Evolutionary conservation across 805 yeast species (phyloP).

Genomic region (Kuraishia ogatae): DNA sequence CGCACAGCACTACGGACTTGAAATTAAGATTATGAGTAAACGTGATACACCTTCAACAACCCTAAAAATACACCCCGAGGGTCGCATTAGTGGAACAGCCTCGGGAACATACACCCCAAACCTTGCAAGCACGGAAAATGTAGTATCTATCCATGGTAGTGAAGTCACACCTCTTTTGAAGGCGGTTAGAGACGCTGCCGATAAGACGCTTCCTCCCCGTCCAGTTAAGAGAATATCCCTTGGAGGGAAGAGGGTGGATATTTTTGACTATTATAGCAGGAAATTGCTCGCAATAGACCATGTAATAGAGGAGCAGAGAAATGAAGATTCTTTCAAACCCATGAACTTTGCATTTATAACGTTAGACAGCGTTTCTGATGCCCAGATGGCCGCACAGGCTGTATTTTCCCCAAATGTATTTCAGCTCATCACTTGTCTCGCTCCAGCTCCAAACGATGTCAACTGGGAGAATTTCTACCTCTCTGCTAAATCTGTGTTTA

Average conservation of each 20-base stretch:
- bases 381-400: conserved; percentile 97
- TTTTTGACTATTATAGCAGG: conserved; percentile 25
- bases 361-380: conserved; percentile 88
- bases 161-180: conserved; percentile 14
- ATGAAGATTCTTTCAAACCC: conserved; percentile 28
- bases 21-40: conserved; percentile 23
- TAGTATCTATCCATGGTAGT: background rate
- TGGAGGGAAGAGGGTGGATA: conserved; percentile 21
- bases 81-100: background rate
- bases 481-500: conserved; percentile 27
- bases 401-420: conserved; percentile 85
- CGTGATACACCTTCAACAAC: conserved; percentile 17
- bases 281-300: conserved; percentile 28
- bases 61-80: conserved; percentile 12
- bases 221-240: conserved; percentile 15
- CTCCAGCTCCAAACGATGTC: conserved; percentile 95
- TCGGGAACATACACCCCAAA: background rate
- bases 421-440: conserved; percentile 72
- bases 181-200: conserved; percentile 9
- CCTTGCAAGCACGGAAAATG: background rate
- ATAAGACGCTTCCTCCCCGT: conserved; percentile 8
- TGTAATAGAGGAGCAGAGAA: conserved; percentile 23
- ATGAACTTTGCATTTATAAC: conserved; percentile 64
- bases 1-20: conserved; percentile 31
- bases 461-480: conserved; percentile 60